Conservation (phyloP, 208 protist genomes). For the Crithidia thermophila region DNA sequence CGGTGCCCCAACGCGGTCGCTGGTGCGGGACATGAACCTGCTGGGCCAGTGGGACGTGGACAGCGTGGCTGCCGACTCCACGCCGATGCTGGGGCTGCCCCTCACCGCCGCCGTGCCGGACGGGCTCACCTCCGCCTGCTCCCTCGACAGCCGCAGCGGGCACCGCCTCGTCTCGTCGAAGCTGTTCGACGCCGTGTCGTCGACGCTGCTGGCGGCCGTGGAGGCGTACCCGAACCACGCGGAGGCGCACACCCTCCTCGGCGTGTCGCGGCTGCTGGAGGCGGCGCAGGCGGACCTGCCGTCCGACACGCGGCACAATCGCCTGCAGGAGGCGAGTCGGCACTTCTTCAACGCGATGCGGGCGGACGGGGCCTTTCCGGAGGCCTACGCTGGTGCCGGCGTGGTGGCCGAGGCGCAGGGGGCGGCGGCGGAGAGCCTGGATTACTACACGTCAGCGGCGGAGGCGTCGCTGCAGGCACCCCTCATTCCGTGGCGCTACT, state of each 20-base stretch:
- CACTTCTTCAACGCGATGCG: constrained; percentile 58
- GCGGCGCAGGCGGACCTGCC: constrained; percentile 44
- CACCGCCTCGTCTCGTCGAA: constrained; percentile 20
- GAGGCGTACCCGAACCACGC: constrained; percentile 48
- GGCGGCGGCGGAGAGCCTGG: constrained; percentile 48
- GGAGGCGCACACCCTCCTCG: constrained; percentile 60
- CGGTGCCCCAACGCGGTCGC: background rate
- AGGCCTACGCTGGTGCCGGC: constrained; percentile 65
- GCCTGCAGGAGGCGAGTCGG: constrained; percentile 55
- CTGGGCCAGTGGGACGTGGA: constrained; percentile 24
- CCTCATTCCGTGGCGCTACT: constrained; percentile 62
- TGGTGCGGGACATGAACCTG: constrained; percentile 44
- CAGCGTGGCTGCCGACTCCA: background rate
- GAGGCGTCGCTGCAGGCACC: constrained; percentile 52
- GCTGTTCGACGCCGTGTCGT: constrained; percentile 33
- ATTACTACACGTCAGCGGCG: constrained; percentile 65
- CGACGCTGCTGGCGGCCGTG: constrained; percentile 46
- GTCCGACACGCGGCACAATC: constrained; percentile 29
- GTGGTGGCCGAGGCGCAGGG: constrained; percentile 67
- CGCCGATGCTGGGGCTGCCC: constrained; percentile 11
- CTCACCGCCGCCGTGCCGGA: constrained; percentile 10
- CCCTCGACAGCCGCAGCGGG: background rate
- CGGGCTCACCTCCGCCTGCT: background rate
- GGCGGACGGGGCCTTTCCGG: constrained; percentile 30
- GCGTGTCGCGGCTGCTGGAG: constrained; percentile 52